These are phyloP conservation scores for Fusarium foetens DNA, from an alignment of 2,329 filamentous ascomycete genomes.

Conservation along the genomic window DNA sequence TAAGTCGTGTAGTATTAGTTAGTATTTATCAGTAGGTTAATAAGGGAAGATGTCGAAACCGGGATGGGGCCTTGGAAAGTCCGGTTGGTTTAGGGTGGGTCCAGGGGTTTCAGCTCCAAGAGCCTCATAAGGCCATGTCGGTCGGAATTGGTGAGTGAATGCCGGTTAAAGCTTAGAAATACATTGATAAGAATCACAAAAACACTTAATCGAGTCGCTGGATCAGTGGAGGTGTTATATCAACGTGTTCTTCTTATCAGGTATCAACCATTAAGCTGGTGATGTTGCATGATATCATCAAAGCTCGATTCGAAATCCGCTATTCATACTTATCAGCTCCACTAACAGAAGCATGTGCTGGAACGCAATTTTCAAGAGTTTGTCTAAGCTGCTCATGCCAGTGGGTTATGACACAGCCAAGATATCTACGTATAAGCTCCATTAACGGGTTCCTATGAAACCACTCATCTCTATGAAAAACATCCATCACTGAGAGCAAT, in stretches of 20 bases:
- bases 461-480: not conserved
- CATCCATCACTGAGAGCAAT: not conserved
- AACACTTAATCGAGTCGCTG: not conserved
- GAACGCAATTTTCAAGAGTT: not conserved
- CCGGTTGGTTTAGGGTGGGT: constrained; percentile 18
- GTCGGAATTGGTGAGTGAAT: not conserved
- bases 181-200: not conserved
- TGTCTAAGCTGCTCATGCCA: not conserved
- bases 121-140: not conserved
- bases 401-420: not conserved
- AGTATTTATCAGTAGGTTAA: not conserved
- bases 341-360: not conserved
- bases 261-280: not conserved
- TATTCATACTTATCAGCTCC: not conserved
- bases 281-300: not conserved
- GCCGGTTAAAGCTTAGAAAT: not conserved
- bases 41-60: constrained; percentile 18
- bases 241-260: not conserved
- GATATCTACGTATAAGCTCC: not conserved
- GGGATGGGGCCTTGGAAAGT: constrained; percentile 23
- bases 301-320: not conserved
- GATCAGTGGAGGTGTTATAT: not conserved
- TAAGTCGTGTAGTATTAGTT: not conserved
- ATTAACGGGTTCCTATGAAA: not conserved
- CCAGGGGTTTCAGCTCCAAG: constrained; percentile 2